Conservation (phyloP, 108 stramenopile species). For the Poteriospumella lacustris region DNA sequence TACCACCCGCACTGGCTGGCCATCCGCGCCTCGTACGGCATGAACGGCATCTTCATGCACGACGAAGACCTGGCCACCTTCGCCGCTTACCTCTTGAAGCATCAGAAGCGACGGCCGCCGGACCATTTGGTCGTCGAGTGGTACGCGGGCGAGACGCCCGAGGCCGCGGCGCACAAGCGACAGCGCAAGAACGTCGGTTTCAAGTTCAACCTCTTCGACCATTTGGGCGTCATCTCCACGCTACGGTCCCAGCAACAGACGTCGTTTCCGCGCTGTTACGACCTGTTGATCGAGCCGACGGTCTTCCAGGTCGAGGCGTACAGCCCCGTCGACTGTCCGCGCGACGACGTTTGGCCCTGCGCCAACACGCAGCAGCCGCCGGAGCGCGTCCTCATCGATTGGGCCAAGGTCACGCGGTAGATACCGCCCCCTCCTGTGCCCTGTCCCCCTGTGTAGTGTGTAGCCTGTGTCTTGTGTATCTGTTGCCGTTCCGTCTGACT, state of each 20-base stretch:
- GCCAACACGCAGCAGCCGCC: background rate
- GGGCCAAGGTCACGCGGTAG: too few species aligned
- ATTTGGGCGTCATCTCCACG: slow-evolving; percentile 46
- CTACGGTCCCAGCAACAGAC: slow-evolving; percentile 33
- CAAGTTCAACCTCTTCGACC: slow-evolving; percentile 52
- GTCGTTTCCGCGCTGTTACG: slow-evolving; percentile 49
- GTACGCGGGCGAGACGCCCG: slow-evolving; percentile 56
- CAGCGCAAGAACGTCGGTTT: slow-evolving; percentile 44
- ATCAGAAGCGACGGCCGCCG: slow-evolving; percentile 50
- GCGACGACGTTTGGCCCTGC: slow-evolving; percentile 53
- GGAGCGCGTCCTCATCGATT: background rate
- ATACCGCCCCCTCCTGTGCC: too few species aligned
- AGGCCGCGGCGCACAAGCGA: slow-evolving; percentile 31
- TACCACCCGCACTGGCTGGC: slow-evolving; percentile 45
- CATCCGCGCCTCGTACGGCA: slow-evolving; percentile 48
- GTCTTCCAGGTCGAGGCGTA: slow-evolving; percentile 53
- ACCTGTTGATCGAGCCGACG: slow-evolving; percentile 38
- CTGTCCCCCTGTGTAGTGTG: too few species aligned
- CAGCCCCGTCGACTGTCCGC: slow-evolving; percentile 30
- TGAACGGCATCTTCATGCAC: slow-evolving; percentile 54
- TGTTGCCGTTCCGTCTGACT: too few species aligned
- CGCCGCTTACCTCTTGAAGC: slow-evolving; percentile 39
- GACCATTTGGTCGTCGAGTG: slow-evolving; percentile 63
- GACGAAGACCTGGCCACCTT: slow-evolving; percentile 44
- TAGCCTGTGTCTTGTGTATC: too few species aligned